Conservation (phyloP, 202 grass and related monocot species). For the Musa balbisiana region DNA sequence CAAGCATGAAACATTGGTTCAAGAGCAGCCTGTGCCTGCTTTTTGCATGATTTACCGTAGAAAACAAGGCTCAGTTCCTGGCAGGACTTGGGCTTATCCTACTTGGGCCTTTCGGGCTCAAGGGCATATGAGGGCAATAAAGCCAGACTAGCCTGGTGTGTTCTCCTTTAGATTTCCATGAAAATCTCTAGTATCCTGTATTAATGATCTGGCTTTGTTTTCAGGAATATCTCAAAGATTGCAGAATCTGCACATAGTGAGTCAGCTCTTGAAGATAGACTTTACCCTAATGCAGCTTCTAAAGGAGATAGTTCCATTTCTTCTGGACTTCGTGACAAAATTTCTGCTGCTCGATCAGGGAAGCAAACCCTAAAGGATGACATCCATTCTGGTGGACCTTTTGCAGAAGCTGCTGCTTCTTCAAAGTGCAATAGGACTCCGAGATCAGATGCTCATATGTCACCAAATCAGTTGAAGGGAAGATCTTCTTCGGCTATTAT, state of each 20-base stretch:
- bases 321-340: constrained; percentile 52
- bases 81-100: neutral
- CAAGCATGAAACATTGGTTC: neutral
- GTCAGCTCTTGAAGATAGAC: constrained; percentile 51
- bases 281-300: constrained; percentile 40
- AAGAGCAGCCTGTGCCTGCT: neutral
- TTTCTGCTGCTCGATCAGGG: constrained; percentile 44
- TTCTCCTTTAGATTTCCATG: neutral
- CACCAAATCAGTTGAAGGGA: constrained; percentile 52
- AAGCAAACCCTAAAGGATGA: constrained; percentile 54
- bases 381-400: constrained; percentile 43
- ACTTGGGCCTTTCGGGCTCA: neutral
- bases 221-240: constrained; percentile 69
- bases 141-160: neutral
- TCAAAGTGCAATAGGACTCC: constrained; percentile 58
- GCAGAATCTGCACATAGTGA: constrained; percentile 68
- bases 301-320: constrained; percentile 32
- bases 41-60: neutral
- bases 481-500: constrained; percentile 69
- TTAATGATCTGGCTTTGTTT: constrained; percentile 10
- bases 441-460: constrained; percentile 56
- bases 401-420: constrained; percentile 46
- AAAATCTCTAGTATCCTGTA: neutral
- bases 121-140: neutral
- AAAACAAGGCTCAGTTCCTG: neutral